These are phyloP conservation scores for Corinectria fuckeliana DNA, from an alignment of 2,329 filamentous ascomycete species.

Conservation along the genomic window DNA sequence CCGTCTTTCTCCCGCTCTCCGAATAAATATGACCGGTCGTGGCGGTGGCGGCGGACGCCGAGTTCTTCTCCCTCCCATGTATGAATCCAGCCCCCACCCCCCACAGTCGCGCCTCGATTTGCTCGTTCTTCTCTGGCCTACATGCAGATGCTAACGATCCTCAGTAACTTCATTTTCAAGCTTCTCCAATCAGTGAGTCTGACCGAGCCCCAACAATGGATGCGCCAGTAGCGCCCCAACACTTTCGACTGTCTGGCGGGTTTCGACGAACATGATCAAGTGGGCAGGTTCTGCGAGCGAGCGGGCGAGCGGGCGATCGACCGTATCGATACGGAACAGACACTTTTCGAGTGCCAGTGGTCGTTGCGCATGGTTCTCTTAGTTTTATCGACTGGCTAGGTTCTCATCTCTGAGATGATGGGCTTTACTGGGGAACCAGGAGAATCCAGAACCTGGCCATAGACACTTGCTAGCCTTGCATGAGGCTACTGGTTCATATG, in stretches of 20 bases:
- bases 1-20: slow-evolving; percentile 9
- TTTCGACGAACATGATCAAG: slow-evolving; percentile 22
- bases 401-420: neutral
- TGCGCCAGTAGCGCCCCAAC: slow-evolving; percentile 6
- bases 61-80: slow-evolving; percentile 66
- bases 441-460: neutral
- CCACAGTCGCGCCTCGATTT: slow-evolving; percentile 24
- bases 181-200: slow-evolving; percentile 69
- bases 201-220: neutral
- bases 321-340: neutral
- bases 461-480: neutral
- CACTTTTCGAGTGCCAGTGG: neutral
- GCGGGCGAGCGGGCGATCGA: neutral
- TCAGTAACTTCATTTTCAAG: slow-evolving; percentile 66
- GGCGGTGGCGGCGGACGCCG: slow-evolving; percentile 66
- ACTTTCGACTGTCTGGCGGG: slow-evolving; percentile 22
- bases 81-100: slow-evolving; percentile 28
- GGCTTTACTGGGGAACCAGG: neutral
- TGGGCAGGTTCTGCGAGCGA: neutral
- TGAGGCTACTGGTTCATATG: neutral
- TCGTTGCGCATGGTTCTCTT: neutral
- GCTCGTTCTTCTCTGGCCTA: neutral
- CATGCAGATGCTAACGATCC: slow-evolving; percentile 31
- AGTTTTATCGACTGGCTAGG: neutral
- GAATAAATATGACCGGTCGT: slow-evolving; percentile 60